Percentiles rank a stretch among this genome's conserved stretches.
These are phyloP conservation scores for Solanum boliviense DNA, from an alignment of 257 asterid species.

Conservation along the genomic window DNA sequence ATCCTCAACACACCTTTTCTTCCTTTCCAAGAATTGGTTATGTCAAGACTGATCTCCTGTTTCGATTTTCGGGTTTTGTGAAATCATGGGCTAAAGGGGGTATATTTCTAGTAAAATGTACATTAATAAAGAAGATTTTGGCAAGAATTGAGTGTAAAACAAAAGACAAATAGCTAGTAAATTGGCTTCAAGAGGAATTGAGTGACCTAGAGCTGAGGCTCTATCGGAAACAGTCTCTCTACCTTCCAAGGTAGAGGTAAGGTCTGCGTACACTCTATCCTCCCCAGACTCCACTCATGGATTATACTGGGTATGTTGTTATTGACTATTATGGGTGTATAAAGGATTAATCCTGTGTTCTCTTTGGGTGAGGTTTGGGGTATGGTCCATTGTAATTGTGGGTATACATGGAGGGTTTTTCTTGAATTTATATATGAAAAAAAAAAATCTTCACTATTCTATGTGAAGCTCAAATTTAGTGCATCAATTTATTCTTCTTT, in stretches of 20 bases:
- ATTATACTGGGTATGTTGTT: background rate
- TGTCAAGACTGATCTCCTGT: background rate
- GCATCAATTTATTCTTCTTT: background rate
- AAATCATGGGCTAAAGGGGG: slow-evolving; percentile 4
- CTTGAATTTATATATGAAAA: background rate
- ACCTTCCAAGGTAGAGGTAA: background rate
- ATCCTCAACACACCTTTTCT: background rate
- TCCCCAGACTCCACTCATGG: background rate
- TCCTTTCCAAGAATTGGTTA: background rate
- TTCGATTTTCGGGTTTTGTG: background rate
- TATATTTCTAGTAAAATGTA: slow-evolving; percentile 36
- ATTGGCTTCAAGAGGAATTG: slow-evolving; percentile 4
- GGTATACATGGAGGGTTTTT: background rate
- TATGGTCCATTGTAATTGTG: slow-evolving; percentile 8
- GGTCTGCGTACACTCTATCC: background rate
- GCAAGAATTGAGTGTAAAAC: background rate
- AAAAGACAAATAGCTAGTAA: slow-evolving; percentile 1
- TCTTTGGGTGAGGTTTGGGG: slow-evolving; percentile 2
- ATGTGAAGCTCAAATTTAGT: background rate
- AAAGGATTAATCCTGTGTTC: slow-evolving; percentile 6
- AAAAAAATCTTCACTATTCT: background rate
- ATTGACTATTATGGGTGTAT: slow-evolving; percentile 10
- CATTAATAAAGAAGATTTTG: slow-evolving; percentile 19
- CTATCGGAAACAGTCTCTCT: background rate
- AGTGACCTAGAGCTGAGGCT: background rate